Percentiles rank a stretch among this genome's conserved stretches.
phyloP scores from a whole-genome alignment of 73 alveolate genomes.

The Durusdinium trenchii region DNA sequence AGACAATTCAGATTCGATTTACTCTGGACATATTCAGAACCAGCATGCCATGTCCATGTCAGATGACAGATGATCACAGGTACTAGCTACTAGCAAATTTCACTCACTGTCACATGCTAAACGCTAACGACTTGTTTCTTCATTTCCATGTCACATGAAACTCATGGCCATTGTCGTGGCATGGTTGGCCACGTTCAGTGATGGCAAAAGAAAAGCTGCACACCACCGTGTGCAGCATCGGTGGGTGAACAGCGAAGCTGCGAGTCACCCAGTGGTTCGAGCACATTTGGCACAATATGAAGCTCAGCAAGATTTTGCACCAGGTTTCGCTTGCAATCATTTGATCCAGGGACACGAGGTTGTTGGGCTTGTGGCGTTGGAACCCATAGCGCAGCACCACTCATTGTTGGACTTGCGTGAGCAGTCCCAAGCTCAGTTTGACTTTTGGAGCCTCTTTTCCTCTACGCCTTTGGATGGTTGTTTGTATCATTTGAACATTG shows the following conservation, averaged over 20 bases:
- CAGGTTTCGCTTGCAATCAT: neutral
- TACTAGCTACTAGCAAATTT: no score
- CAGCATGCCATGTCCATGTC: no score
- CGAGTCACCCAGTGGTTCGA: neutral
- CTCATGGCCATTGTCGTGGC: neutral
- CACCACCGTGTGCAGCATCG: neutral
- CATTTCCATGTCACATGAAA: no score
- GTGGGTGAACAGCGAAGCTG: neutral
- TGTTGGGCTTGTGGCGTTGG: neutral
- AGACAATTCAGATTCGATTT: no score
- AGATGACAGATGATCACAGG: no score
- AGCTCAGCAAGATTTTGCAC: neutral
- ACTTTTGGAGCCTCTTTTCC: neutral
- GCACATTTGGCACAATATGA: neutral
- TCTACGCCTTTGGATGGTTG: neutral
- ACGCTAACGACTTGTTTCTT: no score
- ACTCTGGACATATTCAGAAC: no score
- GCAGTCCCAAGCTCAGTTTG: neutral
- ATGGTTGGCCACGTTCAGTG: slow-evolving; percentile 10
- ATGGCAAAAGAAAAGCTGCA: neutral
- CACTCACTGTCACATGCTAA: no score
- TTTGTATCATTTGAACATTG: neutral
- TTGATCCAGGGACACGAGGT: neutral
- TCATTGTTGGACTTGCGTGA: neutral
- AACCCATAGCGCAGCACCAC: neutral